phyloP scores from a whole-genome alignment of 495 filamentous ascomycete species.

The Aspergillus panamensis region DNA sequence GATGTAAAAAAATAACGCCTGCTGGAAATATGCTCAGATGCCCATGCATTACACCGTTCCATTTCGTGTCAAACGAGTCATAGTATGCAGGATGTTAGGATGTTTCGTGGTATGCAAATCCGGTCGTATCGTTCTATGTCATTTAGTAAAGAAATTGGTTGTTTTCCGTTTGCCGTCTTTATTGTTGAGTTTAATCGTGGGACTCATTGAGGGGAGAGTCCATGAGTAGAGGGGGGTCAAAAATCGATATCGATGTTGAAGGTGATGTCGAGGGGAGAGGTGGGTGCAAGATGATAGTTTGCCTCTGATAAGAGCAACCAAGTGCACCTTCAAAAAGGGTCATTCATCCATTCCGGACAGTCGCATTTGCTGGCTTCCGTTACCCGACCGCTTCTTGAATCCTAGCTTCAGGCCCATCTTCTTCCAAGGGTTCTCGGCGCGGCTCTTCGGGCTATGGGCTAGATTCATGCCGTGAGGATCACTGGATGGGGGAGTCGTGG shows the following conservation, averaged over 20 bases:
- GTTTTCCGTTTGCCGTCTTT: background rate
- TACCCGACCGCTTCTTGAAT: slow-evolving; percentile 56
- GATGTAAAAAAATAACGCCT: slow-evolving; percentile 32
- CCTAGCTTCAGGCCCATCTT: slow-evolving; percentile 78
- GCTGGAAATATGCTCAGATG: slow-evolving; percentile 27
- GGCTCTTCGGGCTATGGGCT: slow-evolving; percentile 48
- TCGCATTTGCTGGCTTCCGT: slow-evolving; percentile 34
- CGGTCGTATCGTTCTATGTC: slow-evolving; percentile 15
- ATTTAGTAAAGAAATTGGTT: slow-evolving; percentile 1
- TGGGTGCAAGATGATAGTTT: background rate
- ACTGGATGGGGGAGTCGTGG: slow-evolving; percentile 74
- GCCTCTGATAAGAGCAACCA: too few relatives aligned
- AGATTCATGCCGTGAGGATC: slow-evolving; percentile 47
- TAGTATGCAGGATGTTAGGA: slow-evolving; percentile 7
- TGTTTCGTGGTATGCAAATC: slow-evolving; percentile 9
- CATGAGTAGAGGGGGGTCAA: too few relatives aligned
- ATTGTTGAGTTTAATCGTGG: background rate
- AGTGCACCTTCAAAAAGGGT: slow-evolving; percentile 1
- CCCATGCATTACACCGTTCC: slow-evolving; percentile 27
- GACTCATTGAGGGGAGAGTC: too few relatives aligned
- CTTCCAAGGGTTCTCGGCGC: slow-evolving; percentile 68
- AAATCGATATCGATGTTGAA: too few relatives aligned
- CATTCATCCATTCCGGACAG: slow-evolving; percentile 35
- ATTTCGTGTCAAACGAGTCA: slow-evolving; percentile 18
- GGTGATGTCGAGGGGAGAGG: background rate